These are phyloP conservation scores for Ammopiptanthus mongolicus DNA, from an alignment of 306 rosid genomes.

Conservation along the genomic window DNA sequence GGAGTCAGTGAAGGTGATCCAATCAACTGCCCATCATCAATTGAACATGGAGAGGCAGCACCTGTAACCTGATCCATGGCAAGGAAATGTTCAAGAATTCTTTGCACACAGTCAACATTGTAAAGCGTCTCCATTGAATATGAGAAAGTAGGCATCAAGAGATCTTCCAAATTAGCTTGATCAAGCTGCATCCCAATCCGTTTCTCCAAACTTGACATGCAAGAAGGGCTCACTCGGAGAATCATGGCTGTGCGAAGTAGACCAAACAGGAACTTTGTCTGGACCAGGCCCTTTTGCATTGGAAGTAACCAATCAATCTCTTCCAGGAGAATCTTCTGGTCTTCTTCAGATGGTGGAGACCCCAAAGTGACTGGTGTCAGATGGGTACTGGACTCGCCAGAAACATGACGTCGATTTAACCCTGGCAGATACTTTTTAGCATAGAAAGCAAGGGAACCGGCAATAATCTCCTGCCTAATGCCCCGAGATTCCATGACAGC, in stretches of 20 bases:
- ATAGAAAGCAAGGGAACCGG: constrained; percentile 78
- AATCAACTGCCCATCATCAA: constrained; percentile 78
- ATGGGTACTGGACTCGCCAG: constrained; percentile 55
- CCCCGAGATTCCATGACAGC: constrained; percentile 88
- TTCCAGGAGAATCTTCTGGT: constrained; percentile 77
- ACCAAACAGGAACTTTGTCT: constrained; percentile 77
- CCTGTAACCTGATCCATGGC: constrained; percentile 71
- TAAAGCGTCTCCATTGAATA: constrained; percentile 95
- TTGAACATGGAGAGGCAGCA: constrained; percentile 72
- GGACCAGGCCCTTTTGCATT: constrained; percentile 69
- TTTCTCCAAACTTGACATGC: constrained; percentile 79
- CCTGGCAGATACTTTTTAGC: constrained; percentile 85
- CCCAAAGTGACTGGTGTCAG: constrained; percentile 48
- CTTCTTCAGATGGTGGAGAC: constrained; percentile 74
- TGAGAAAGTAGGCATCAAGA: constrained; percentile 91
- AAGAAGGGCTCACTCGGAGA: constrained; percentile 58
- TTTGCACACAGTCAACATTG: constrained; percentile 90
- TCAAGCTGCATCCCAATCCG: constrained; percentile 91
- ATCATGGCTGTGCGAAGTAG: constrained; percentile 91
- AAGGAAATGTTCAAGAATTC: constrained; percentile 86
- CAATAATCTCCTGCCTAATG: constrained; percentile 71
- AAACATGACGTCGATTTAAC: constrained; percentile 69
- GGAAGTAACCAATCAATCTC: constrained; percentile 76
- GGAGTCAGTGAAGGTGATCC: constrained; percentile 95
- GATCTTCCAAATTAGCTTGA: constrained; percentile 91